Evolutionary conservation across 495 filamentous ascomycete genomes (phyloP), one percentile per base, ranked within the genome.

Genomic region (Aspergillus hancockii): DNA sequence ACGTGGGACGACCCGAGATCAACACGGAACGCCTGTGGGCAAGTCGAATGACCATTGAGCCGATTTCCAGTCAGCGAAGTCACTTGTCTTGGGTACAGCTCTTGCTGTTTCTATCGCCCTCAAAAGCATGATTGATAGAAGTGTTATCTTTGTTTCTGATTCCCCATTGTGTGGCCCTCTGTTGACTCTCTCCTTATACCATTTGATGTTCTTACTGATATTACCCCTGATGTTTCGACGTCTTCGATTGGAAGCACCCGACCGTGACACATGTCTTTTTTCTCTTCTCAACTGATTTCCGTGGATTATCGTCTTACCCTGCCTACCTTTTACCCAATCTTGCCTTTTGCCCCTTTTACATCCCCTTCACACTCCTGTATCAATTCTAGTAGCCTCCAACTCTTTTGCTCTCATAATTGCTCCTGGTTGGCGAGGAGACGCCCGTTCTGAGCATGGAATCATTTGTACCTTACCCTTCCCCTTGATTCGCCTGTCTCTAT

Each of bases 151-250:
- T 47, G 32, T 59, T 32, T 49, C 49, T 65, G 52, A 40, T 58
- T 40, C 19, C 32, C 41, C 21, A 55, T n/a, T 52, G 10, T 23
- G 34, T 56, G 43, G 21, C 28, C 10, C 41, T 21, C 18, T 49
- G 19, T 61, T 58, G 46, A 61, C 43, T 21, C 52, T 59, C 49
- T 59, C 49, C 57, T 67, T 67, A 67, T 67, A 67, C 64, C 64
- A 63, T 58, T 53, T 62, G 60, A 47, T 55, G 54, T 63, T 63
- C 57, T 45, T 54, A 41, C 46, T 52, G 51, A 60, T 60, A 55
- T 56, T 47, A 61, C 38, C 43, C 34, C 49, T 49, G 58, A 49
- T 61, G 58, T 45, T 61, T 43, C 34, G 32, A 25, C 40, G 52
- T 55, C 51, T 40, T 43, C 52, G 36, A 38, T 36, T 46, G 21